These are phyloP conservation scores for Colletotrichum filicis DNA, from an alignment of 2,329 filamentous ascomycete genomes.

Conservation along the genomic window DNA sequence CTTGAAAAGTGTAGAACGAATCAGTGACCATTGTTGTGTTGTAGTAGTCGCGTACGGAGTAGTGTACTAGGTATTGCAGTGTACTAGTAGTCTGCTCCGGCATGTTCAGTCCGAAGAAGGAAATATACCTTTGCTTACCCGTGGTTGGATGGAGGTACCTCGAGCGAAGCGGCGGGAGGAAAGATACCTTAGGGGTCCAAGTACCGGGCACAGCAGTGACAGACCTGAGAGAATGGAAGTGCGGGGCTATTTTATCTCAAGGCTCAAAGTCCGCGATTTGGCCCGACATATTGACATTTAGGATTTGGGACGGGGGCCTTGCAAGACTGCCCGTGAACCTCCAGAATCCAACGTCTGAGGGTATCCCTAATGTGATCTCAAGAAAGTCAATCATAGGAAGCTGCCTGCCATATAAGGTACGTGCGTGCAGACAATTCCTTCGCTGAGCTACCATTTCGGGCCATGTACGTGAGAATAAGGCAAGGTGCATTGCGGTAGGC, in stretches of 20 bases:
- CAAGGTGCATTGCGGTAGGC: neutral
- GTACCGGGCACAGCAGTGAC: slow-evolving; percentile 12
- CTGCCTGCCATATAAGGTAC: neutral
- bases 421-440: slow-evolving; percentile 15
- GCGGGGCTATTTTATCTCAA: slow-evolving; percentile 1
- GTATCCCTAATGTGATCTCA: neutral
- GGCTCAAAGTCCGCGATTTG: slow-evolving; percentile 3
- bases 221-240: slow-evolving; percentile 1
- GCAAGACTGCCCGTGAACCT: neutral
- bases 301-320: neutral
- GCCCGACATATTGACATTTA: neutral
- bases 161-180: neutral
- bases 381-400: slow-evolving; percentile 17
- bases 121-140: neutral
- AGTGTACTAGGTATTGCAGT: neutral
- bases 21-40: neutral
- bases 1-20: neutral
- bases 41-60: neutral
- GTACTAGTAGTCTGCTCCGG: neutral
- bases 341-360: neutral
- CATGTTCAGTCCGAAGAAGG: slow-evolving; percentile 3
- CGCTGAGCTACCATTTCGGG: neutral
- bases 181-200: slow-evolving; percentile 21
- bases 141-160: neutral
- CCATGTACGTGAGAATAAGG: neutral